These are phyloP conservation scores for Protomyces macrosporus DNA, from an alignment of 1,139 yeast species.

Conservation along the genomic window DNA sequence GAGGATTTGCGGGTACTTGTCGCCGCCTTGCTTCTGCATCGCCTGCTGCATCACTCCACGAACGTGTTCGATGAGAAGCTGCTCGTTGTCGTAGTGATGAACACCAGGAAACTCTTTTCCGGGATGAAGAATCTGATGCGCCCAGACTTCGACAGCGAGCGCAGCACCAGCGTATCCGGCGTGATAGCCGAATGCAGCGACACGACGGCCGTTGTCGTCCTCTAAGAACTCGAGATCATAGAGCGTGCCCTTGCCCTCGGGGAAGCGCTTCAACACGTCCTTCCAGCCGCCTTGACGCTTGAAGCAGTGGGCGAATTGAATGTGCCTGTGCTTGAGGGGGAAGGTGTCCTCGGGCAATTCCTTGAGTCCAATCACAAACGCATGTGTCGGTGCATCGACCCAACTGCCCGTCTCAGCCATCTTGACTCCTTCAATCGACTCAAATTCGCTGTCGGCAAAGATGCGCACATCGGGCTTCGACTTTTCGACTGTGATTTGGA, in stretches of 20 bases:
- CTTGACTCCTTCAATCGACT: constrained; percentile 60
- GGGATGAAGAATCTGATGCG: constrained; percentile 73
- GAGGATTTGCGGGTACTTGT: constrained; percentile 38
- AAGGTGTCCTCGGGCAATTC: constrained; percentile 92
- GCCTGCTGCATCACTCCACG: constrained; percentile 58
- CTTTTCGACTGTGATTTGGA: constrained; percentile 79
- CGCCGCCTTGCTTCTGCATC: constrained; percentile 36
- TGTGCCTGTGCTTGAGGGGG: constrained; percentile 92
- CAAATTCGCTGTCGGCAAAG: constrained; percentile 70
- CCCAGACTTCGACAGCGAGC: constrained; percentile 88
- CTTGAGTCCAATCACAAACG: constrained; percentile 87
- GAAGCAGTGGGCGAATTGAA: constrained; percentile 97
- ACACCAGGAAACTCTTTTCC: constrained; percentile 63
- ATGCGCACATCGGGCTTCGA: constrained; percentile 63
- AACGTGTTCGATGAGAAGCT: constrained; percentile 64
- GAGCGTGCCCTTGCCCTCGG: constrained; percentile 80
- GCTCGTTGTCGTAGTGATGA: constrained; percentile 76
- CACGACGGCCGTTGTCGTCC: constrained; percentile 93
- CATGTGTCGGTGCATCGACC: constrained; percentile 81
- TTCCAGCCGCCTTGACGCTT: constrained; percentile 97
- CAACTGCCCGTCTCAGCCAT: constrained; percentile 92
- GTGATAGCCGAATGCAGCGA: constrained; percentile 96
- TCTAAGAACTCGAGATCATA: constrained; percentile 93
- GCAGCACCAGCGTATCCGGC: constrained; percentile 99
- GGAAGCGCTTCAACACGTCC: constrained; percentile 80